phyloP scores from a whole-genome alignment of 495 filamentous ascomycete species.

The Daldinia decipiens region DNA sequence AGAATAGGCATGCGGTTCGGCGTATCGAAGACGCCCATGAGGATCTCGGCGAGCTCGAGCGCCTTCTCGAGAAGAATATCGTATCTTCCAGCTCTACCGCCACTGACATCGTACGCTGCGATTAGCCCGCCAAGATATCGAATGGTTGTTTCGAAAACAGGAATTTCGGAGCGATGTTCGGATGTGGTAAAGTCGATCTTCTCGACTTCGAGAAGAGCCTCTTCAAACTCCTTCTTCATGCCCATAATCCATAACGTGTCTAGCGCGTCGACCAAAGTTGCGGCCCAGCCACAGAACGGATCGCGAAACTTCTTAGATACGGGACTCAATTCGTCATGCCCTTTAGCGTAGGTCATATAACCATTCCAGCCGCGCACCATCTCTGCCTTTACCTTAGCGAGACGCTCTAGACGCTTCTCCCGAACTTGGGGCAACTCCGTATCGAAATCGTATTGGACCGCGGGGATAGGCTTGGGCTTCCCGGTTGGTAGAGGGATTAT shows the following conservation, averaged over 20 bases:
- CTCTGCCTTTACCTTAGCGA: conserved; percentile 76
- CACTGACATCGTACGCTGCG: conserved; percentile 84
- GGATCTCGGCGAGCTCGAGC: conserved; percentile 83
- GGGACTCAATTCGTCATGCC: conserved; percentile 84
- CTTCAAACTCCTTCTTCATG: conserved; percentile 86
- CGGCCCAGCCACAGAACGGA: conserved; percentile 94
- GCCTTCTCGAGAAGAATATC: conserved; percentile 83
- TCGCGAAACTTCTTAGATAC: conserved; percentile 69
- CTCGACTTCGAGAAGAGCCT: conserved; percentile 78
- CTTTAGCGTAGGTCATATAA: conserved; percentile 85
- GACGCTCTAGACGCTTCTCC: conserved; percentile 69
- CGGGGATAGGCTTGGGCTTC: conserved; percentile 72
- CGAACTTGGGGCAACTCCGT: conserved; percentile 70
- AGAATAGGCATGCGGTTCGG: conserved; percentile 94
- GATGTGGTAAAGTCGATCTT: conserved; percentile 91
- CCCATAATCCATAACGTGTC: conserved; percentile 98
- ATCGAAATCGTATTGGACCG: conserved; percentile 76
- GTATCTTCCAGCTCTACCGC: conserved; percentile 60
- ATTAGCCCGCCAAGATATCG: conserved; percentile 86
- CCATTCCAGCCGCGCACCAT: conserved; percentile 84
- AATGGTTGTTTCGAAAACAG: conserved; percentile 89
- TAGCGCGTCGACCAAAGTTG: conserved; percentile 90
- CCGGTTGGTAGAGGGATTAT: conserved; percentile 81
- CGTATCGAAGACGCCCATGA: conserved; percentile 95
- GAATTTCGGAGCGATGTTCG: conserved; percentile 66